Base-by-base conservation (phyloP, 129 eudicot species). In the Artemisia tridentata region DNA sequence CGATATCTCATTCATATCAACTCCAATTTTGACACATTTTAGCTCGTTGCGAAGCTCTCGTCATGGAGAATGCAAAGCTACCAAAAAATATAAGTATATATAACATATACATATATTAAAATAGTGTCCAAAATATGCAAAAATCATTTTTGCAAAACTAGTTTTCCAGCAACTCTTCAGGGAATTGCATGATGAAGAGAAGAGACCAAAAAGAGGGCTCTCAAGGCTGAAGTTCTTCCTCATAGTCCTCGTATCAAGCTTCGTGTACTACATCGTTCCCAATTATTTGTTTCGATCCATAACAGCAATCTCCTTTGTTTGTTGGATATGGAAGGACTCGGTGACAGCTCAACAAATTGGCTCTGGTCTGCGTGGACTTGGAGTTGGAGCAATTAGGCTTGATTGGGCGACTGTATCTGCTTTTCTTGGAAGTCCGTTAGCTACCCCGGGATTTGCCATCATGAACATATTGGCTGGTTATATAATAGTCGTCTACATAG, bases 141-240 rank as follows among this genome's bases (percentile, higher is more conserved):
- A n/a, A n/a, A n/a, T n/a, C n/a, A n/a, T n/a, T n/a, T n/a, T n/a
- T n/a, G n/a, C n/a, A n/a, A n/a, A n/a, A n/a, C n/a, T n/a, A n/a
- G n/a, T n/a, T n/a, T n/a, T n/a, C n/a, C n/a, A n/a, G n/a, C n/a
- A n/a, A n/a, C n/a, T n/a, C 60, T 92, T 92, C 84, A 80, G 95
- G 75, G 82, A 90, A 11, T 67, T 89, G 47, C 96, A 89, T 15
- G 96, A 89, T 14, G 75, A 78, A 18, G 96, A 86, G n/a, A 75
- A 47, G 58, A 82, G 96, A 31, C 73, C 78, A 3, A 84, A 78
- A 68, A 65, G 83, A 72, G 86, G 86, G 19, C 46, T 86, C 2
- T 71, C 90, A 16, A 75, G 92, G 68, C 71, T 78, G 27, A 90
- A 89, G 29, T 89, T 89, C 79, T 89, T 89, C 69, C 48, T 89